Evolutionary conservation across 306 rosid genomes (phyloP), one percentile per base, ranked within the genome.

Genomic region (Erythrophleum fordii): DNA sequence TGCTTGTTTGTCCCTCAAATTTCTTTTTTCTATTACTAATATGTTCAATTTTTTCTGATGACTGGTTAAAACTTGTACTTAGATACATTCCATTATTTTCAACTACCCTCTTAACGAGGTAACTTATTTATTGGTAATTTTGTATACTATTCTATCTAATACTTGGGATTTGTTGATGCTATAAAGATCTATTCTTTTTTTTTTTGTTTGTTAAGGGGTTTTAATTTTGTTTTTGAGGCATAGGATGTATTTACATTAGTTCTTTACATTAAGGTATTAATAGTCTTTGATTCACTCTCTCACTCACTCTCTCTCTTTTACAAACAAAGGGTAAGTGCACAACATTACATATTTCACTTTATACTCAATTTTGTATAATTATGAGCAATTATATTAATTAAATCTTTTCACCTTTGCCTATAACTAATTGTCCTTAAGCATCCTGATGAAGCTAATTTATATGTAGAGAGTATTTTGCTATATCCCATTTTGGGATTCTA

Each of bases 161-260:
- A n/a, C n/a, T n/a, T n/a, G 64, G 52, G 59, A 53, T 25, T 53
- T 39, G 18, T 82, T 59, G 59, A 73, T 60, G 42, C 12, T 78
- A 58, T 58, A 31, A 28, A 18, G 52, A 23, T 68, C 49, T 4
- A 51, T 25, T 11, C 22, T 28, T 75, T 46, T 25, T 58, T 56
- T 51, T 23, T 56, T 48, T 53, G 1, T 31, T 31, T 1, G 34
- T n/a, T n/a, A n/a, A n/a, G 34, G 1, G 64, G 64, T 55, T 69
- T 31, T 75, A 46, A 69, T 71, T 42, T 12, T 55, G 48, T n/a
- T 74, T 52, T 78, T 39, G 51, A 78, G 72, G 68, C 66, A 5
- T 45, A 28, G 53, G 48, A 29, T 51, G 58, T 58, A 45, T 69
- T 25, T 80, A 4, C 49, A 8, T 1, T 9, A 70, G 72, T 60